Percentiles rank a stretch among this genome's conserved stretches.
Evolutionary conservation across 352 stramenopile species (phyloP).

Genomic region (Phytophthora capsici): DNA sequence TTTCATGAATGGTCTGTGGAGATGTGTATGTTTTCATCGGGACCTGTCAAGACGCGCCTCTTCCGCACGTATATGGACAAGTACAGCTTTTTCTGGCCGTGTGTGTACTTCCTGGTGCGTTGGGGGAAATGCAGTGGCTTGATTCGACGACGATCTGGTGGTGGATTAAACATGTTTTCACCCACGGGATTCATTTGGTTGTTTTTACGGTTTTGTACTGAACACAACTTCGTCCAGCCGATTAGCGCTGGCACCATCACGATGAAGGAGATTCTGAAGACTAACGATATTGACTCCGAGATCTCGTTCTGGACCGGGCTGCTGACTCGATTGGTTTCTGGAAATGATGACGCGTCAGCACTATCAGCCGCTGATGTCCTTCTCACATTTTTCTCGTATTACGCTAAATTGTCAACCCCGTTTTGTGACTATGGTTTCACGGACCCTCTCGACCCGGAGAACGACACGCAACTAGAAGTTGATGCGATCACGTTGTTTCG

Average conservation of each 20-base stretch:
- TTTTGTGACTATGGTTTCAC: constrained; percentile 54
- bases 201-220: constrained; percentile 70
- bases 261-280: constrained; percentile 39
- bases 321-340: constrained; percentile 46
- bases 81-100: constrained; percentile 80
- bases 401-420: constrained; percentile 58
- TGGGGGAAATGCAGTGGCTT: constrained; percentile 78
- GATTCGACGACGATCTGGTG: constrained; percentile 60
- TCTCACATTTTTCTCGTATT: constrained; percentile 64
- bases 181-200: constrained; percentile 79
- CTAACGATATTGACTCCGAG: constrained; percentile 60
- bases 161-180: constrained; percentile 62
- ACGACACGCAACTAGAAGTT: constrained; percentile 64
- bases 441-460: constrained; percentile 66
- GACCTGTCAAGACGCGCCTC: constrained; percentile 73
- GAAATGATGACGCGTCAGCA: constrained; percentile 36
- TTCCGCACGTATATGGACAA: constrained; percentile 73
- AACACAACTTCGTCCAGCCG: constrained; percentile 50
- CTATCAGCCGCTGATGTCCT: constrained; percentile 60
- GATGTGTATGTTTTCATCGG: constrained; percentile 58
- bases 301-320: constrained; percentile 72
- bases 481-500: constrained; percentile 58
- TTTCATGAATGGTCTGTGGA: constrained; percentile 72
- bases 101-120: constrained; percentile 73
- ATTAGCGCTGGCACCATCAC: constrained; percentile 48